Evolutionary conservation across 306 rosid genomes (phyloP), one percentile per base, ranked within the genome.

Genomic region (Chamaecrista fasciculata): DNA sequence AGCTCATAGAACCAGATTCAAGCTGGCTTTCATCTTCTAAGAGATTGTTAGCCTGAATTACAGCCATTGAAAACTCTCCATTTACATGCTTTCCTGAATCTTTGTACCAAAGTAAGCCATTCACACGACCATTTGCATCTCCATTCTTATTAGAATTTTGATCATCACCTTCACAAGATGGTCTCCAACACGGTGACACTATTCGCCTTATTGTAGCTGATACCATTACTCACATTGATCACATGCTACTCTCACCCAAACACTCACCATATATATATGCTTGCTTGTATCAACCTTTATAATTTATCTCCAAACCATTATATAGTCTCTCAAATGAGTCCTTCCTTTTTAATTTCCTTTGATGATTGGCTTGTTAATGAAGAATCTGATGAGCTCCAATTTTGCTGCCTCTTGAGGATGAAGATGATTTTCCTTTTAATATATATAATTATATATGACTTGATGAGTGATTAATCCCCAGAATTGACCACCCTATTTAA

Each of bases 31-130:
- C 97, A 76, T 95, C 99, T 78, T 95, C 99, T 87, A 95, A 67
- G 81, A 85, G 77, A 69, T 78, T 83, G 74, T 95, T 95, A 66
- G 99, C 99, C 77, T 95, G 99, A 85, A 95, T 74, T 25, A 95
- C 97, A 2, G 99, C 96, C 99, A 95, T 95, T 0, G 99, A 95
- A 84, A 82, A 95, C 14, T 95, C 99, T 0, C 99, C 99, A 56
- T 72, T 77, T 1, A 77, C 66, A 44, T 95, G 99, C 47, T 72
- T 84, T 44, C 97, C 99, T 0, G 37, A 80, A 81, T 91, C 97
- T 75, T 91, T 95, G 59, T 84, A 80, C 99, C 99, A 95, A 61
- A 87, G 69, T 55, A 95, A 79, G 57, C 99, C 99, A 59, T 86
- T 80, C 25, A 66, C 67, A 48, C 92, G 84, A 28, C 97, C 99